Evolutionary conservation across 106 monocot species (phyloP).

Genomic region (Gastrodia elata): DNA sequence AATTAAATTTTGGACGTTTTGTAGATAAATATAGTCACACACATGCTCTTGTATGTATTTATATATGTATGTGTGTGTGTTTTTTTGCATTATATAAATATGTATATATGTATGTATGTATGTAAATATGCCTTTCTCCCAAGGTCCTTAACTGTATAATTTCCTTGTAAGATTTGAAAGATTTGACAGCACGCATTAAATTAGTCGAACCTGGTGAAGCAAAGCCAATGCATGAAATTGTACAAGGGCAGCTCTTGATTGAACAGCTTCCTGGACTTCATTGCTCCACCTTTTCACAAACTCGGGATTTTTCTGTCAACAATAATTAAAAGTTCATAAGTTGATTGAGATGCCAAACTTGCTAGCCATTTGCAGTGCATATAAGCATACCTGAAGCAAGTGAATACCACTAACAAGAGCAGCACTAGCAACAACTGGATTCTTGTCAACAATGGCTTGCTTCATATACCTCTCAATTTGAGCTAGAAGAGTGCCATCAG

Average conservation of each 20-base stretch:
- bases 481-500: constrained; percentile 81
- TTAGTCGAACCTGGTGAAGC: constrained; percentile 75
- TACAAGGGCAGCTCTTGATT: constrained; percentile 93
- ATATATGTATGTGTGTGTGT: too few species aligned
- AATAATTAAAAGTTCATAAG: constrained; percentile 1
- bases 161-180: not conserved
- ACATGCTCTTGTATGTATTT: too few species aligned
- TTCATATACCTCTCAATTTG: constrained; percentile 98
- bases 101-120: too few species aligned
- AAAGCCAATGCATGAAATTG: constrained; percentile 97
- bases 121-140: too few species aligned
- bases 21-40: too few species aligned
- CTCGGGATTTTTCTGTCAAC: constrained; percentile 74
- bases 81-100: too few species aligned
- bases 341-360: not conserved
- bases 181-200: not conserved
- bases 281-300: constrained; percentile 99
- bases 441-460: constrained; percentile 99
- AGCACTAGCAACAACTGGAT: constrained; percentile 96
- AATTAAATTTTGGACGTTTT: too few species aligned
- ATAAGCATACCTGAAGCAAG: constrained; percentile 75
- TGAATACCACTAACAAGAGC: constrained; percentile 95
- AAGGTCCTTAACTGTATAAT: not conserved
- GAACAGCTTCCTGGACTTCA: constrained; percentile 98
- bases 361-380: constrained; percentile 2